Conservation (phyloP, 768 basidiomycete genomes). For the Punctularia strigosozonata region DNA sequence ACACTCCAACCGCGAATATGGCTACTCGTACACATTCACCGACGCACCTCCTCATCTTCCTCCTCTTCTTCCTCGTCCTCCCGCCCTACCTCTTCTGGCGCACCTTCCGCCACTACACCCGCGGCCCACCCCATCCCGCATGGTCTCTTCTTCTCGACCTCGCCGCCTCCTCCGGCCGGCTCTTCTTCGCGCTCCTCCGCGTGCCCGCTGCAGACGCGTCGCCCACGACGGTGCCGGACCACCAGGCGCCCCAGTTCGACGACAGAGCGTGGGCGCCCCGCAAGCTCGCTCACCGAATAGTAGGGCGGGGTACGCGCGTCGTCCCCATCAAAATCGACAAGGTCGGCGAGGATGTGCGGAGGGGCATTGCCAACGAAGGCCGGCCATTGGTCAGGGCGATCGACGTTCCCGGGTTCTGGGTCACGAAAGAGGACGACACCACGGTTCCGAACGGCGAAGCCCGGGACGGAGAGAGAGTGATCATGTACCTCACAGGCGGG, state of each 20-base stretch:
- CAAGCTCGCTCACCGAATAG: background rate
- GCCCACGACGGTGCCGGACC: background rate
- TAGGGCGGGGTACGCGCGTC: background rate
- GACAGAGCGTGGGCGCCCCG: background rate
- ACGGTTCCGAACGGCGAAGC: background rate
- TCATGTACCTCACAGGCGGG: background rate
- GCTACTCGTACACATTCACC: no score
- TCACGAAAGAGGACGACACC: background rate
- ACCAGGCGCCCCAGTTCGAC: background rate
- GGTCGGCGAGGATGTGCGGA: background rate
- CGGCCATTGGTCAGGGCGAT: background rate
- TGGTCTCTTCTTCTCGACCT: background rate
- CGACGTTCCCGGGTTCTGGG: constrained; percentile 1
- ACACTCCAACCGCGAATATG: no score
- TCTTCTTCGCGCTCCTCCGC: background rate
- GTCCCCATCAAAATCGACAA: background rate
- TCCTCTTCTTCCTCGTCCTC: no score
- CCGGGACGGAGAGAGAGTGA: background rate
- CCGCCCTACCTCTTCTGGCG: background rate
- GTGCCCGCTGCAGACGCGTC: background rate
- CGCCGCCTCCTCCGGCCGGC: background rate
- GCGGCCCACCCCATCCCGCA: background rate
- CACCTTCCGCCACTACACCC: background rate
- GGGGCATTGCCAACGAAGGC: background rate
- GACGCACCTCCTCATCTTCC: no score